Base-by-base conservation (phyloP, 179 eudicot genomes). In the Actinidia arguta region DNA sequence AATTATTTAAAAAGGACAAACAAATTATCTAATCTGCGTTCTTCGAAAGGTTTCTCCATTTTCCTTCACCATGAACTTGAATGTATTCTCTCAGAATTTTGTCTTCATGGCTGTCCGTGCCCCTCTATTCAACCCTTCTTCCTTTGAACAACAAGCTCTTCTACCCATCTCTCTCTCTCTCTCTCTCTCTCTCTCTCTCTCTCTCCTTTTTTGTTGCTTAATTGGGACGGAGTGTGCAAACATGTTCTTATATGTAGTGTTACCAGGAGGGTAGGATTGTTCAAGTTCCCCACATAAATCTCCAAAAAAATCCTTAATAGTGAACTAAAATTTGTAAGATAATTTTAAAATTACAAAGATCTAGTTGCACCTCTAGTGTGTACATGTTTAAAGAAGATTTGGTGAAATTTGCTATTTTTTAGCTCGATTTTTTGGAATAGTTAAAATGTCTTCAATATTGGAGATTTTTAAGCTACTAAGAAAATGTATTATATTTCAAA, bases 51-150 rank as follows among this genome's bases (percentile, higher is more conserved):
- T 39, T 79, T 67, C 82, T 68, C 82, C 82, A 79, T 67, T 69
- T 79, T 18, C 82, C 82, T 67, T 79, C 82, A 2, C 82, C 82
- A 51, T 79, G 75, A 36, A 69, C 42, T 16, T 52, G 31, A 12
- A 79, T 51, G 75, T 79, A 79, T 17, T 79, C 75, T 50, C 48
- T 67, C 1, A 79, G 75, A 66, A 79, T 79, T n/a, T 54, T 31
- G 75, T 79, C 82, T 36, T 79, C 8, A 27, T 64, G n/a, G 75
- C 63, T 4, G 74, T 79, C 82, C 82, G 67, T 51, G 75, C 75
- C 39, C 82, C 82, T 79, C 75, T 79, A 51, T 67, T 79, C 64
- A 79, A 67, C 8, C 82, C 75, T 54, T 67, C 75, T 54, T 67
- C 82, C 75, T 79, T 51, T 8, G 51, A 36, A 22, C 82, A 68